Evolutionary conservation across 495 filamentous ascomycete species (phyloP), one percentile per base, ranked within the genome.

Genomic region (Echria macrotheca): DNA sequence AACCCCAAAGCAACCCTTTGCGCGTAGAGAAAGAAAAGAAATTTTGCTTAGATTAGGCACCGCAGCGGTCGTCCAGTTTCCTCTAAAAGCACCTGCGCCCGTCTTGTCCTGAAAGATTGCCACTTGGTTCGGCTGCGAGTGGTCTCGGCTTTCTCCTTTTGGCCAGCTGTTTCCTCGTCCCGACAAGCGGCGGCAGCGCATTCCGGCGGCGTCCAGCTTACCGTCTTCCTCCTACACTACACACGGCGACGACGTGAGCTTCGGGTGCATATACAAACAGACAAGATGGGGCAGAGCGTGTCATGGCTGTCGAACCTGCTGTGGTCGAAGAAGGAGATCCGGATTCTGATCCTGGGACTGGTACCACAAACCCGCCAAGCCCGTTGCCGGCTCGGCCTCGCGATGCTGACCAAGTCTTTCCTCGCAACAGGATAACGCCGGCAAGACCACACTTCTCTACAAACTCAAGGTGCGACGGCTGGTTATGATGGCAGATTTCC

Each of bases 391-490:
- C 31, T 35, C 14, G 49, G 35, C 23, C 29, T 26, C 18, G 14
- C n/a, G 4, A 21, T 54, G 44, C 56, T 67, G 50, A 64, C 52
- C n/a, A n/a, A n/a, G 17, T 32, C 31, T 39, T 42, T 59, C 44
- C 56, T 44, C 55, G 29, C 41, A 19, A n/a, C 44, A 96, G 91
- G 93, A 98, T 69, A 98, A 98, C 67, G 93, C 93, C 35, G 93
- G 93, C 63, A 98, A 98, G 69, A 98, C 93, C 32, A 98, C 93
- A 38, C 76, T 98, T 46, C 78, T 98, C 19, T 98, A 97, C 71
- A 84, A 94, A 65, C 72, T 98, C 44, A 96, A 97, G 84, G 90
- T 95, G 69, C 26, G 73, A 53, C 35, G 38, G 21, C 24, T 28
- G 35, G 18, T 26, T 15, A 21, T 8, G 42, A 23, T 23, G 18